A percentile compares a stretch with the other conserved stretches of the same genome.
Evolutionary conservation across 1,284 basidiomycete genomes (phyloP).

Genomic region (Puccinia hordei): DNA sequence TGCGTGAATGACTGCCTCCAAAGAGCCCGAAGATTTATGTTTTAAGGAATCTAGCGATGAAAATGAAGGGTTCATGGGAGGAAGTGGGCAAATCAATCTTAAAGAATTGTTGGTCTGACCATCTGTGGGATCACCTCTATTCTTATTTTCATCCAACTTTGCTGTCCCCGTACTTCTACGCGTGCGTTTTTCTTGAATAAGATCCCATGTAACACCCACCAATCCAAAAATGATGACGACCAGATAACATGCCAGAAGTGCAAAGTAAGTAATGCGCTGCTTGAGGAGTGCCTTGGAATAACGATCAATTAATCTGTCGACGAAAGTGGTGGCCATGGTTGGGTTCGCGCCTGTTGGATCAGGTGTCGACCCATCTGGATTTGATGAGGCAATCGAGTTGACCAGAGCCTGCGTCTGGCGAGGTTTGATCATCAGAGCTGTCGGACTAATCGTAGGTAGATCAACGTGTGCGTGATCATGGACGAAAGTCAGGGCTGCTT

Average conservation of each 20-base stretch:
- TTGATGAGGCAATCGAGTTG: constrained; percentile 11
- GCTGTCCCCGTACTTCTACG: background rate
- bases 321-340: constrained; percentile 30
- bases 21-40: background rate
- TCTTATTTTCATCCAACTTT: background rate
- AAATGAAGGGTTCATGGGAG: constrained; percentile 15
- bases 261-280: constrained; percentile 31
- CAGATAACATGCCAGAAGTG: constrained; percentile 31
- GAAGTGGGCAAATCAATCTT: constrained; percentile 21
- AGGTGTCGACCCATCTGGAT: background rate
- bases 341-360: constrained; percentile 2
- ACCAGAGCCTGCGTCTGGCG: constrained; percentile 35
- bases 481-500: constrained; percentile 40
- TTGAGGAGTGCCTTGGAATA: constrained; percentile 39
- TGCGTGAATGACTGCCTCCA: background rate
- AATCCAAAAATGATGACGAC: constrained; percentile 24
- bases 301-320: constrained; percentile 41
- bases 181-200: constrained; percentile 16
- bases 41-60: constrained; percentile 11
- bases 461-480: constrained; percentile 48
- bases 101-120: constrained; percentile 24
- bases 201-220: constrained; percentile 41
- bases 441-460: constrained; percentile 37
- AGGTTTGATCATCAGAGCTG: constrained; percentile 34
- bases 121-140: background rate